Base-by-base conservation (phyloP, 1,139 yeast species). In the Diutina pseudorugosa region DNA sequence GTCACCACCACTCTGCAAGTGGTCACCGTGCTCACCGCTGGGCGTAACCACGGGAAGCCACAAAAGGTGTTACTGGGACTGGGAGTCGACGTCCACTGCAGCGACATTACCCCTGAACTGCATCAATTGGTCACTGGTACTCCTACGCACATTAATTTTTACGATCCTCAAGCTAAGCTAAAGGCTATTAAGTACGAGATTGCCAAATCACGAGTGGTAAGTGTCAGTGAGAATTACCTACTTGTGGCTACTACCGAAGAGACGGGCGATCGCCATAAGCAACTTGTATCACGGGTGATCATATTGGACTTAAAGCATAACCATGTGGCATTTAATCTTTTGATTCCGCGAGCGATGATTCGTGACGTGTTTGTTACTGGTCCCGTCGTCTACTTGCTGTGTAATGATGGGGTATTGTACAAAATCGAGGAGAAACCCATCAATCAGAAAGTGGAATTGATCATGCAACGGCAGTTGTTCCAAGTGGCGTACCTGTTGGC, bases 1-100 rank as follows among this genome's bases (percentile, higher is more conserved):
- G 80, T 85, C 40, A 73, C 86, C 2, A 81, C 95, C 1, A 83
- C 95, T 0, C 79, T 85, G 25, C 82, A 77, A 58, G 76, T 90
- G 1, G 64, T 89, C 52, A 79, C 91, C 0, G 80, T 89, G n/a
- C 75, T 83, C 7, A 89, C 96, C 1, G 76, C 83, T 0, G 95
- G 96, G 0, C 74, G 88, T 58, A 85, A 86, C 62, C 82, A 80
- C 54, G 86, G 91, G 0, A 77, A 79, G 54, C 84, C 89, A 0
- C 81, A 80, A 42, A 69, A 76, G 21, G 64, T 85, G 0, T 69
- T 93, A 36, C 91, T 90, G 40, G 65, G 68, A 42, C 63, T 69
- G 9, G 98, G 98, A 1, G 85, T 87, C 1, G 87, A 83, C 56
- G 68, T 89, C 53, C 79, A 84, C 51, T 89, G 96, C 61, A 72